Evolutionary conservation across 2,329 filamentous ascomycete species (phyloP), one percentile per base, ranked within the genome.

Genomic region (Fusarium sp.): DNA sequence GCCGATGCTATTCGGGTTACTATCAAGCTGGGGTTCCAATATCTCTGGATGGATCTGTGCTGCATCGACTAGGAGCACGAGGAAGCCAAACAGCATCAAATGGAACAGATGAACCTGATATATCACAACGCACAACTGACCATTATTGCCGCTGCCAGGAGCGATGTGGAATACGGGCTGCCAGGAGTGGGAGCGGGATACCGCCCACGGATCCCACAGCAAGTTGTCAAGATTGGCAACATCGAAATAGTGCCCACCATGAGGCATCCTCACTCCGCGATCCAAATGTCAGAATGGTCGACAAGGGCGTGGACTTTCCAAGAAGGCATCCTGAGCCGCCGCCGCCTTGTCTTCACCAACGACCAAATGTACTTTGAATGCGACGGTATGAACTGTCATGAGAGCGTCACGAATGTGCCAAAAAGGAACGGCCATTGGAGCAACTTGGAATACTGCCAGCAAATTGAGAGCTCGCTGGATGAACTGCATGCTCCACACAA

Each of bases 291-390:
- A 32, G 32, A 14, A n/a, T 54, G 48, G 48, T 54, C 48, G 11
- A 54, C 32, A 54, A 54, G 48, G 27, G 27, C 48, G 10, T 54
- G 48, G 48, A 32, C 48, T 32, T 54, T 54, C 18, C 48, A 54
- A 20, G 48, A 54, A 32, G 48, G 48, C 27, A 32, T 20, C 20
- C 27, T 54, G 11, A 54, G 48, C 18, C 48, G 48, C 5, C 48
- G 48, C 13, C 27, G 48, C 4, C 48, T 54, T 27, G 18, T 32
- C 27, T 54, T 54, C 27, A 54, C 48, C 11, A 30, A 54, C 7
- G 48, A 54, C 6, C 48, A 54, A 54, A 54, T 54, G 48, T 54
- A 54, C 48, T 54, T 54, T 54, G 48, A 54, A 54, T 54, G 48
- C 48, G 48, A 54, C 6, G 48, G 48, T n/a, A 54, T 54, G 48